Evolutionary conservation across 345 rosid species (phyloP).

Genomic region (Populus ilicifolia): DNA sequence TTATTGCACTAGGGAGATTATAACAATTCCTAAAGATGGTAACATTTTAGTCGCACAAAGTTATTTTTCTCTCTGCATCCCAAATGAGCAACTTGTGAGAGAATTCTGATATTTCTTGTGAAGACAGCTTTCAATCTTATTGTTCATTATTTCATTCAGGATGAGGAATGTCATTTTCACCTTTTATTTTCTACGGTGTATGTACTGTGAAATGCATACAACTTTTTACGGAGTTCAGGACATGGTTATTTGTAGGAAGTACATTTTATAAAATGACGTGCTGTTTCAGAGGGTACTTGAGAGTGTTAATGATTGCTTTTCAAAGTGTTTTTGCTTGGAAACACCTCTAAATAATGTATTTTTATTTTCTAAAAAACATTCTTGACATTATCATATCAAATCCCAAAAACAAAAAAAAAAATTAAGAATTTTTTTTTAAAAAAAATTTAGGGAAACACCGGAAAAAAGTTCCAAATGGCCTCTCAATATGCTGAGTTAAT

Average conservation of each 20-base stretch:
- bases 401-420: too few species aligned
- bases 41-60: neutral
- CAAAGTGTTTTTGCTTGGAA: too few species aligned
- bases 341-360: too few species aligned
- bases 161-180: neutral
- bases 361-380: too few species aligned
- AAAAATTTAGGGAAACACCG: too few species aligned
- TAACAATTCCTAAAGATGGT: neutral
- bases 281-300: neutral
- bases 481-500: neutral
- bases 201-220: neutral
- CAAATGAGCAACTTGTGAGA: neutral
- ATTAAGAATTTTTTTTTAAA: too few species aligned
- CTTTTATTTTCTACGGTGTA: neutral
- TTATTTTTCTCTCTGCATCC: neutral
- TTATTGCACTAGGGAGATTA: neutral
- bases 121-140: neutral
- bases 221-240: neutral
- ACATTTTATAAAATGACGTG: neutral
- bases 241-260: neutral
- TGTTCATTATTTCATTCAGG: neutral
- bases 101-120: neutral
- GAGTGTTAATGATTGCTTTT: too few species aligned
- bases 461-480: too few species aligned
- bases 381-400: too few species aligned